These are phyloP conservation scores for Exophiala alcalophila DNA, from an alignment of 2,329 filamentous ascomycete genomes.

Conservation along the genomic window DNA sequence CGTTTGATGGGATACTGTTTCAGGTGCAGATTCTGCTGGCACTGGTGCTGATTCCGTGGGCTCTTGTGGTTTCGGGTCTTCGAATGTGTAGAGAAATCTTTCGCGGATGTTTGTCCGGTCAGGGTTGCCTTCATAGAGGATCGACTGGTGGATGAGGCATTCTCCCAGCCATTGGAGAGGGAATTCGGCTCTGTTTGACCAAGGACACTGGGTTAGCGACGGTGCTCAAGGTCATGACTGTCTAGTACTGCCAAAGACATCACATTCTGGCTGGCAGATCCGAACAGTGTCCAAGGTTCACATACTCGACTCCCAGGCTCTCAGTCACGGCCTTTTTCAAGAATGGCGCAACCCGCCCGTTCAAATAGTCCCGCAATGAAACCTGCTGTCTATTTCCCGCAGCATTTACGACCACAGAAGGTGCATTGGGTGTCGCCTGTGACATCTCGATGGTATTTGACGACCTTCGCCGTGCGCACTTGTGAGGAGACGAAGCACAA, in stretches of 20 bases:
- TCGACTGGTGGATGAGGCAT: constrained; percentile 31
- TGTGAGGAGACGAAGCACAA: not conserved
- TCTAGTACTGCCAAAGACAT: no score
- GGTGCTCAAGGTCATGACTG: no score
- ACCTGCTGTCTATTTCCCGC: constrained; percentile 25
- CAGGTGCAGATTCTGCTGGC: constrained; percentile 7
- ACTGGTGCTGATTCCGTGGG: constrained; percentile 7
- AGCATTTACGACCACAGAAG: constrained; percentile 22
- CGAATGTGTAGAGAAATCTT: constrained; percentile 28
- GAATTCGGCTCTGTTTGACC: constrained; percentile 25
- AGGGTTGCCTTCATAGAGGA: constrained; percentile 30
- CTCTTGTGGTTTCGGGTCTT: constrained; percentile 21
- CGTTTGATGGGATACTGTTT: constrained; percentile 2
- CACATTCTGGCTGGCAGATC: no score
- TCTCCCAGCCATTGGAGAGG: constrained; percentile 32
- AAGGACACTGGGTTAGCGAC: no score
- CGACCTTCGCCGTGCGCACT: not conserved
- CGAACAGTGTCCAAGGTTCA: not conserved
- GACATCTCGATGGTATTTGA: constrained; percentile 21
- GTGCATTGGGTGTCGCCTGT: constrained; percentile 15
- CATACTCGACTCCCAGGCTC: constrained; percentile 29
- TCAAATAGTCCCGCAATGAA: constrained; percentile 30
- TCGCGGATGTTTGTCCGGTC: constrained; percentile 30
- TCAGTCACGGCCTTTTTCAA: constrained; percentile 30
- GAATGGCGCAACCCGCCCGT: constrained; percentile 28